Conservation (phyloP, 2,329 filamentous ascomycete species). For the Aspergillus felis region DNA sequence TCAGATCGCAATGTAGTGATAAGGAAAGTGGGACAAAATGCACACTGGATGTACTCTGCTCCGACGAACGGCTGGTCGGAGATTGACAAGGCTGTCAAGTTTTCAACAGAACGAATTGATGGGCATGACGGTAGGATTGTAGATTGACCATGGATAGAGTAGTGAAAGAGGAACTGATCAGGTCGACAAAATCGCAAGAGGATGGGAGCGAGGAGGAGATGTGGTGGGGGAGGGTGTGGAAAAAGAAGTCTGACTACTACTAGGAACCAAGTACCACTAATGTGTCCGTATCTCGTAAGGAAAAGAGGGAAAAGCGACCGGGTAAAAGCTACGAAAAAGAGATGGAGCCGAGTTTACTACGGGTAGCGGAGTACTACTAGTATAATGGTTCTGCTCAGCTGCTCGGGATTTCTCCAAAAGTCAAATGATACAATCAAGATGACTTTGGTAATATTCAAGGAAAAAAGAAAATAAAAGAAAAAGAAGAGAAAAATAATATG, state of each 20-base stretch:
- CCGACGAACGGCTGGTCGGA: neutral
- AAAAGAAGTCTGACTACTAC: neutral
- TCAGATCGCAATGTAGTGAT: neutral
- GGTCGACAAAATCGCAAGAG: constrained; percentile 4
- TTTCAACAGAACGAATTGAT: neutral
- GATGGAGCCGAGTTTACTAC: too few species aligned
- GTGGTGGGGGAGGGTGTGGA: neutral
- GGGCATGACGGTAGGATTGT: neutral
- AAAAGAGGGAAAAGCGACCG: neutral
- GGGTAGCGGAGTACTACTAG: neutral
- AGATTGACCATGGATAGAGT: neutral
- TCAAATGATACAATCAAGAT: neutral
- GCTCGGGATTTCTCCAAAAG: neutral
- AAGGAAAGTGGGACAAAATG: neutral
- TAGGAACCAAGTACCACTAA: neutral
- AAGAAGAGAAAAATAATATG: constrained; percentile 1
- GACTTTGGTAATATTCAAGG: neutral
- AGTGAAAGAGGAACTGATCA: neutral
- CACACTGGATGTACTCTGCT: neutral
- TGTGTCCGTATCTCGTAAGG: neutral
- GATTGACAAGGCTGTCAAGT: neutral
- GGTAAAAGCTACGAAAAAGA: neutral
- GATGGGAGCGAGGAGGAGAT: neutral
- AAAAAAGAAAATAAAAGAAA: neutral
- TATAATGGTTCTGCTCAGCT: neutral